Evolutionary conservation across 2,329 filamentous ascomycete species (phyloP), one percentile per base, ranked within the genome.

Genomic region (Fusarium tjaetaba): DNA sequence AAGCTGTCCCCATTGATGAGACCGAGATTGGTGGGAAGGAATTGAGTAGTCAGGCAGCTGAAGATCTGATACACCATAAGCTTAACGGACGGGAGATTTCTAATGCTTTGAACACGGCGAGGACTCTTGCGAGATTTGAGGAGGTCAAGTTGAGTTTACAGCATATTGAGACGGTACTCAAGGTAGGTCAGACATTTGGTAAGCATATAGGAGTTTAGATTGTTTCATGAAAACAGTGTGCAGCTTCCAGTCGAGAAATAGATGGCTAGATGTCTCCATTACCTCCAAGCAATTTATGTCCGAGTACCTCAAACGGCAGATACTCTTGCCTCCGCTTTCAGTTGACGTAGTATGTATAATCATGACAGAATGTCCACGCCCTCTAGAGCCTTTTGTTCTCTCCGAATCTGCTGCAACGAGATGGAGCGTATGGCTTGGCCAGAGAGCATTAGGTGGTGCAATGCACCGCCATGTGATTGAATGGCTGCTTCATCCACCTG

Each of bases 391-490:
- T 28, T 56, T 16, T 62, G 51, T 28, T 74, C 74, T 24, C 28
- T 56, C n/a, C 5, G 42, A 13, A 74, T 70, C 57, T 76, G 71
- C 16, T 52, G 56, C 49, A 77, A 57, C 5, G 69, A 76, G 26
- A 74, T 32, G 10, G 65, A 67, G 30, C 65, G 61, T 45, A 75
- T 63, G 16, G 59, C 60, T 34, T 62, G 57, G 16, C 34, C 55
- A 20, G 59, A 71, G 49, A 76, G 68, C 36, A 43, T 56, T 36
- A 77, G 53, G 4, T 65, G 43, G 24, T 52, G 60, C 41, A 77
- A 74, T 7, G 70, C 72, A 61, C 76, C 73, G 9, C 67, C 72
- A 48, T 76, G 72, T 45, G 46, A 72, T n/a, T 51, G 64, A 20
- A 71, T 62, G 18, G 39, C 20, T 43, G 13, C 36, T 59, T 70